Evolutionary conservation across 1,284 basidiomycete genomes (phyloP).

Genomic region (Apiotrichum gamsii): DNA sequence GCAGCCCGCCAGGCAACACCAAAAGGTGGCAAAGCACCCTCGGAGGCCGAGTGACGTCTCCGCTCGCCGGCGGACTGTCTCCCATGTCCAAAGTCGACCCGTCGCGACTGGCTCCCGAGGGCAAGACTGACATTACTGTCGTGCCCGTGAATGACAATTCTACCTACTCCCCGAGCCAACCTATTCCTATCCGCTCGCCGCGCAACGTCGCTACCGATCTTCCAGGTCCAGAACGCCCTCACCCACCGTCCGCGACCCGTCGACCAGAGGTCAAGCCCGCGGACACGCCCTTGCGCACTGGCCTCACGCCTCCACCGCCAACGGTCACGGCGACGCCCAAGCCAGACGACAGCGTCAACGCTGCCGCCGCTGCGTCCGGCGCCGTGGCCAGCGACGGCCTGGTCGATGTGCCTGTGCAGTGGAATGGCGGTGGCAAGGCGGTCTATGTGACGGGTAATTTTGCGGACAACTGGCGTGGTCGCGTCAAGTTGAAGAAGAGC

Average conservation of each 20-base stretch:
- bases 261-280: slow-evolving; percentile 15
- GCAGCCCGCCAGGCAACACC: background rate
- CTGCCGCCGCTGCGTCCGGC: slow-evolving; percentile 3
- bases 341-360: slow-evolving; percentile 2
- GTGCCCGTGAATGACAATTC: slow-evolving; percentile 18
- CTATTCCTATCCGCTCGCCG: slow-evolving; percentile 20
- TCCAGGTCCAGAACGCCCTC: slow-evolving; percentile 2
- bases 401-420: slow-evolving; percentile 42
- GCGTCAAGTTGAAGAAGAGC: slow-evolving; percentile 50
- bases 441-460: slow-evolving; percentile 57
- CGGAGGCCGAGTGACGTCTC: slow-evolving; percentile 22
- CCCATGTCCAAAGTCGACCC: slow-evolving; percentile 23
- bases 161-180: slow-evolving; percentile 17
- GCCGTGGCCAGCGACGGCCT: slow-evolving; percentile 26
- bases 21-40: slow-evolving; percentile 31
- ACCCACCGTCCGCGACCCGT: slow-evolving; percentile 3
- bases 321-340: slow-evolving; percentile 29
- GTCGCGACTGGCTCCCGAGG: background rate
- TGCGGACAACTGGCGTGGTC: slow-evolving; percentile 55
- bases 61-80: slow-evolving; percentile 14
- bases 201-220: slow-evolving; percentile 3
- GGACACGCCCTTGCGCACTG: slow-evolving; percentile 17
- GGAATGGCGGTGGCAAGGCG: slow-evolving; percentile 48
- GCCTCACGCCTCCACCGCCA: slow-evolving; percentile 25
- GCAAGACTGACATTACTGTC: slow-evolving; percentile 11